Evolutionary conservation across 176 grass and related monocot species (phyloP).

Genomic region (Rhipidocladum racemiflorum): DNA sequence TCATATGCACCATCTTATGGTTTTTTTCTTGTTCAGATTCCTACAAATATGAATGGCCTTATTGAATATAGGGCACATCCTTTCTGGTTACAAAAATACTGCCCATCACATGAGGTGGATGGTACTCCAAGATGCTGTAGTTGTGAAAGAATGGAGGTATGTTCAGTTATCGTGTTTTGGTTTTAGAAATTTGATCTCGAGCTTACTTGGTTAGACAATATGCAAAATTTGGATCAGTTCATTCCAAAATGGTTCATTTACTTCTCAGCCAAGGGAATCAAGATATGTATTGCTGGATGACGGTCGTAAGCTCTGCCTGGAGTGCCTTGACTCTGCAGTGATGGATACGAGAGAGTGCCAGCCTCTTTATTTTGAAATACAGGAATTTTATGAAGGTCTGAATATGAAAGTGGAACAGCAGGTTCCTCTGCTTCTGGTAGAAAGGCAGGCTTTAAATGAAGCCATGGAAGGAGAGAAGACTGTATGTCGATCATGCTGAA

Average conservation of each 20-base stretch:
- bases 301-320: slow-evolving; percentile 86
- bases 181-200: neutral
- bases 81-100: slow-evolving; percentile 98
- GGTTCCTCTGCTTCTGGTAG: slow-evolving; percentile 88
- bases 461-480: slow-evolving; percentile 96
- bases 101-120: slow-evolving; percentile 91
- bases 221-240: slow-evolving; percentile 21
- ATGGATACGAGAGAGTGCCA: slow-evolving; percentile 93
- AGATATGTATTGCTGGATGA: slow-evolving; percentile 84
- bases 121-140: slow-evolving; percentile 94
- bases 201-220: slow-evolving; percentile 21
- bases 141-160: slow-evolving; percentile 97
- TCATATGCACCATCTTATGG: slow-evolving; percentile 12
- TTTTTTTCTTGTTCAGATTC: slow-evolving; percentile 66
- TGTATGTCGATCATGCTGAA: slow-evolving; percentile 46
- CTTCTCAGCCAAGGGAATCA: slow-evolving; percentile 74
- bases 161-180: slow-evolving; percentile 4
- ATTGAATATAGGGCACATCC: slow-evolving; percentile 96
- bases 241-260: slow-evolving; percentile 35
- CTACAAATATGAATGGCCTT: slow-evolving; percentile 74
- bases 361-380: slow-evolving; percentile 78
- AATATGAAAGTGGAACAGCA: slow-evolving; percentile 97
- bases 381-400: slow-evolving; percentile 90
- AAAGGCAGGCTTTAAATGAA: slow-evolving; percentile 97
- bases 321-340: slow-evolving; percentile 84